These are phyloP conservation scores for Cystobasidium pallidum DNA, from an alignment of 1,284 basidiomycete genomes.

Conservation along the genomic window DNA sequence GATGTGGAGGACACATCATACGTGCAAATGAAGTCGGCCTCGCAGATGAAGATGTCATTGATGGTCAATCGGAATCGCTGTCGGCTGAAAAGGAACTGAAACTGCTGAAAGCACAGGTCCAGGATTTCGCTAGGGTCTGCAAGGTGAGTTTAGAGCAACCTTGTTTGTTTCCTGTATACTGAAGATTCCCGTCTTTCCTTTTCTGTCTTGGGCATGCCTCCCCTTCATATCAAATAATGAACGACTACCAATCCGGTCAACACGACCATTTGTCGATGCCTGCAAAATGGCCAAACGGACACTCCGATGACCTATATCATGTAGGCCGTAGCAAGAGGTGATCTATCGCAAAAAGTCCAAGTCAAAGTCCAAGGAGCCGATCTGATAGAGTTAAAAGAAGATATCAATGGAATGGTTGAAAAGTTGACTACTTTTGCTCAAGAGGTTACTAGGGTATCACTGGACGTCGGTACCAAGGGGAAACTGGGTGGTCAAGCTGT, in stretches of 20 bases:
- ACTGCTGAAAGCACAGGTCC: conserved; percentile 82
- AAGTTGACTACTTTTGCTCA: conserved; percentile 76
- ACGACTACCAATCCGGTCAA: no score
- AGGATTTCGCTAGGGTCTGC: conserved; percentile 88
- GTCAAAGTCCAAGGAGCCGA: conserved; percentile 94
- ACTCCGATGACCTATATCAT: no score
- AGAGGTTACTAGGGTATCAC: conserved; percentile 67
- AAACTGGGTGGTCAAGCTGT: conserved; percentile 91
- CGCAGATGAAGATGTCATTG: conserved; percentile 64
- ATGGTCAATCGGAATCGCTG: conserved; percentile 55
- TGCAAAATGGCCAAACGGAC: no score
- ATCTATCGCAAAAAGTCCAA: conserved; percentile 93
- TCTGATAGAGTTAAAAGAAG: conserved; percentile 97
- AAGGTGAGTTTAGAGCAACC: conserved; percentile 59
- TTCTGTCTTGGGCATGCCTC: no score
- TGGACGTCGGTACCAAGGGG: conserved; percentile 90
- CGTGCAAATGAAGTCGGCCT: conserved; percentile 57
- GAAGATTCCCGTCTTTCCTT: not conserved
- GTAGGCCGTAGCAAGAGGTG: conserved; percentile 85
- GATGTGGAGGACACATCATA: conserved; percentile 12
- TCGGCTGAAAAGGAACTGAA: conserved; percentile 74
- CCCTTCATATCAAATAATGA: no score
- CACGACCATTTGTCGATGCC: no score
- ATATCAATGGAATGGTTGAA: conserved; percentile 86
- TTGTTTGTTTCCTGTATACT: not conserved